Evolutionary conservation across 495 filamentous ascomycete species (phyloP), one percentile per base, ranked within the genome.

Genomic region (Xylaria scruposa): DNA sequence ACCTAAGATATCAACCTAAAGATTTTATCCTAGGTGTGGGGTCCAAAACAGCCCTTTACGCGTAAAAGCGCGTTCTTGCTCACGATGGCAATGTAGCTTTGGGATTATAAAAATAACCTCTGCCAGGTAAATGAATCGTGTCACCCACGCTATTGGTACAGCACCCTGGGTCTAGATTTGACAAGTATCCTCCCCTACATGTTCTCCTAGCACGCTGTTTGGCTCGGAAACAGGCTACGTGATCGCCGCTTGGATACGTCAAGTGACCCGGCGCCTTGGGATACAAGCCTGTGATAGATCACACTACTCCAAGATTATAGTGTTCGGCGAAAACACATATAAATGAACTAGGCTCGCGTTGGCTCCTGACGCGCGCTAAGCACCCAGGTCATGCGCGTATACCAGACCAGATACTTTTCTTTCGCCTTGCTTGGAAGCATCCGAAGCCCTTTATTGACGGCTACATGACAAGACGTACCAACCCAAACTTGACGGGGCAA

Each of bases 91-190:
- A 51, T 53, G 29, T 40, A 66, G 63, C 63, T 38, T 29, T 26
- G 65, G 47, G 49, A 17, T 44, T 19, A 67, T 67, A 40, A 56
- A 67, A 40, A 29, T 67, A 56, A n/a, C 65, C n/a, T n/a, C 31
- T n/a, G 36, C 49, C 36, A 33, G 47, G 33, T 19, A 54, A 38
- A 38, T 56, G 65, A 67, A 67, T 54, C 65, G 49, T 67, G 36
- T 21, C 33, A 54, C 33, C 65, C 49, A 44, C n/a, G n/a, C 65
- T 49, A 49, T 67, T 67, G 65, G 65, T 56, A 54, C 15, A 56
- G 33, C 33, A 29, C 36, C 0, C 65, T 19, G n/a, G 65, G 33
- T 56, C 36, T 12, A 19, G 63, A 38, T 10, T 10, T 53, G 19
- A 13, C 7, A 44, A 38, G 24, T 26, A 54, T 56, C 38, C 36